phyloP scores from a whole-genome alignment of 2,329 filamentous ascomycete genomes.

The Penicillium sp. region DNA sequence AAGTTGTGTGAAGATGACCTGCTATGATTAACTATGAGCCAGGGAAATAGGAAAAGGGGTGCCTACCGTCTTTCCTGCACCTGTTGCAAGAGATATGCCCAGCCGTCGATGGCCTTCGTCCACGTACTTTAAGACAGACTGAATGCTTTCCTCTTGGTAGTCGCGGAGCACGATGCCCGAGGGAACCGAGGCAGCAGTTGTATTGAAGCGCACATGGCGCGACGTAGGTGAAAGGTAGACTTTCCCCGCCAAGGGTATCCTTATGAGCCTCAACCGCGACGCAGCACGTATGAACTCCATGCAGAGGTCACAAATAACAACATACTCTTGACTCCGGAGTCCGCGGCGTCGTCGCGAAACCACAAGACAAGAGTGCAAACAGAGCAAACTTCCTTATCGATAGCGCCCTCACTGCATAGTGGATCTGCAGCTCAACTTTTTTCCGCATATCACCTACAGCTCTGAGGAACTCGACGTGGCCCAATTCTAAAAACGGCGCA shows the following conservation, averaged over 20 bases:
- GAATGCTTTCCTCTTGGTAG: constrained; percentile 90
- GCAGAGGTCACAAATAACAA: constrained; percentile 7
- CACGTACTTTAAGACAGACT: constrained; percentile 69
- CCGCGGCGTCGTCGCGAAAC: constrained; percentile 1
- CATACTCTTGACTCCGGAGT: background rate
- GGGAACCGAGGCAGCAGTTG: constrained; percentile 18
- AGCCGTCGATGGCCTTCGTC: constrained; percentile 70
- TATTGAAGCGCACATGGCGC: constrained; percentile 23
- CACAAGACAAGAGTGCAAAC: constrained; percentile 29
- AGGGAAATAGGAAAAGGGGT: background rate
- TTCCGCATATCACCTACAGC: constrained; percentile 2
- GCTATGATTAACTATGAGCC: constrained; percentile 5
- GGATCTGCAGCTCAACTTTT: constrained; percentile 17
- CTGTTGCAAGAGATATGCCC: constrained; percentile 81
- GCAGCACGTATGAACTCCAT: constrained; percentile 35
- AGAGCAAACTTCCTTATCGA: constrained; percentile 37
- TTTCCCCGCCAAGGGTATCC: constrained; percentile 13
- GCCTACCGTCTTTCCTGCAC: constrained; percentile 78
- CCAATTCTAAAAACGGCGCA: constrained; percentile 4
- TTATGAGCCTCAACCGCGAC: constrained; percentile 17
- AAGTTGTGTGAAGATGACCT: constrained; percentile 95
- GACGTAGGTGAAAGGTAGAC: constrained; percentile 29
- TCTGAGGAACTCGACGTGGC: constrained; percentile 5
- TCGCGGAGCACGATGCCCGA: constrained; percentile 62
- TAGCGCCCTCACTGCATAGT: constrained; percentile 12